phyloP scores from a whole-genome alignment of 2,329 filamentous ascomycete genomes.

The Penicillium aurantiogriseum region DNA sequence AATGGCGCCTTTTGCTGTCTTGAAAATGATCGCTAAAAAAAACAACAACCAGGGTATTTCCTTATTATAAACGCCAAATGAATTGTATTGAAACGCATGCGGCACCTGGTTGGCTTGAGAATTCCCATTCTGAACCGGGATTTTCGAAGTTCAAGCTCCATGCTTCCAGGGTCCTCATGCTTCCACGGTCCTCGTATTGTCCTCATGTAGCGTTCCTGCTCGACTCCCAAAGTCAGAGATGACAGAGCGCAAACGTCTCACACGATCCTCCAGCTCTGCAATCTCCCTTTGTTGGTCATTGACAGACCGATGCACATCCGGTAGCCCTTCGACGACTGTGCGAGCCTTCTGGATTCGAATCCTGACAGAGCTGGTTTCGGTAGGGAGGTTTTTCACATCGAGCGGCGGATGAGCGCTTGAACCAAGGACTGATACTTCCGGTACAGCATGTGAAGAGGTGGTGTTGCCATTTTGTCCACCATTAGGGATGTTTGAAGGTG shows the following conservation, averaged over 20 bases:
- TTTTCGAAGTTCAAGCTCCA: neutral
- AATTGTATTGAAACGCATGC: neutral
- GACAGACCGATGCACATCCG: constrained; percentile 46
- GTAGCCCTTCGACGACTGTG: constrained; percentile 44
- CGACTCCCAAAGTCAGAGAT: constrained; percentile 43
- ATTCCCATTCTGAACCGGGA: neutral
- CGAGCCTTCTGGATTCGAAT: constrained; percentile 80
- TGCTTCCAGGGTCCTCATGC: neutral
- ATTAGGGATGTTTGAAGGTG: constrained; percentile 24
- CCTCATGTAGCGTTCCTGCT: constrained; percentile 16
- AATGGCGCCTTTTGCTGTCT: neutral
- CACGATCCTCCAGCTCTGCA: constrained; percentile 40
- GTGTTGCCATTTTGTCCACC: constrained; percentile 26
- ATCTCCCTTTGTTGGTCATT: constrained; percentile 48
- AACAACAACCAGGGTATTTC: constrained; percentile 8
- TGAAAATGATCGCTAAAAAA: constrained; percentile 6
- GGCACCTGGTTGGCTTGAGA: neutral
- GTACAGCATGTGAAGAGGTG: constrained; percentile 26
- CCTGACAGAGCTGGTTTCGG: constrained; percentile 74
- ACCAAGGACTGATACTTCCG: constrained; percentile 26
- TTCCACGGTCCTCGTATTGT: neutral
- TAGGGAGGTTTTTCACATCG: constrained; percentile 72
- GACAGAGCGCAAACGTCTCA: constrained; percentile 40
- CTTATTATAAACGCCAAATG: constrained; percentile 6
- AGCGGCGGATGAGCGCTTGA: constrained; percentile 46